Base-by-base conservation (phyloP, 495 filamentous ascomycete species). In the Amniculicola lignicola region DNA sequence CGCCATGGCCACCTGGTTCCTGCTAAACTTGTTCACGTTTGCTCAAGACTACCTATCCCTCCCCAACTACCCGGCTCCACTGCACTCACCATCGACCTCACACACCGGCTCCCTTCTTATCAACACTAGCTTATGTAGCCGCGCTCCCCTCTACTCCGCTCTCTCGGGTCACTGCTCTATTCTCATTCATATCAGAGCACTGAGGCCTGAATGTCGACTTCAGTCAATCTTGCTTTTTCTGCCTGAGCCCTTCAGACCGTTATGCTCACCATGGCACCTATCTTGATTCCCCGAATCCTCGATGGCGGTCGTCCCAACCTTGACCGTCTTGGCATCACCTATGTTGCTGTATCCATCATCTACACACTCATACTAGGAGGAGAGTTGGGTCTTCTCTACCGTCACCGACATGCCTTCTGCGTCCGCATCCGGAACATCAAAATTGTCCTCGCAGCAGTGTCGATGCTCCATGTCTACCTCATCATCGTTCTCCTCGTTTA, bases 391-490 rank as follows among this genome's bases (percentile, higher is more conserved):
- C 81, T 75, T 57, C 76, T 89, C 25, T 73, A 79, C 54, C 23
- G 38, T 10, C 70, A 82, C 48, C 85, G 85, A 10, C 47, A 78
- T 40, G 70, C 71, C 12, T 79, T 84, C 12, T 77, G 77, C 12
- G 71, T 89, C n/a, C 76, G 80, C 22, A 80, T 89, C 48, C 81
- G 86, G 28, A 79, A 80, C 42, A 68, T 88, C 36, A 64, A 70
- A 18, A 70, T 88, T 16, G 79, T 82, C 5, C 73, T 86, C 41
- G 69, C 77, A 12, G 79, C 82, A 22, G 72, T 86, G 37, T 58
- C 74, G 12, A 71, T 84, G 27, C 75, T 88, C 23, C 86, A 89
- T 61, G 58, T 85, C 22, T 90, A 88, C 72, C 76, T 79, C 63
- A 59, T 77, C 35, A 67, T 78, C 11, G 75, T 81, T 37, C 76